A percentile compares a stretch with the other conserved stretches of the same genome.
Conservation (phyloP, 106 monocot genomes). For the Chionographis japonica region DNA sequence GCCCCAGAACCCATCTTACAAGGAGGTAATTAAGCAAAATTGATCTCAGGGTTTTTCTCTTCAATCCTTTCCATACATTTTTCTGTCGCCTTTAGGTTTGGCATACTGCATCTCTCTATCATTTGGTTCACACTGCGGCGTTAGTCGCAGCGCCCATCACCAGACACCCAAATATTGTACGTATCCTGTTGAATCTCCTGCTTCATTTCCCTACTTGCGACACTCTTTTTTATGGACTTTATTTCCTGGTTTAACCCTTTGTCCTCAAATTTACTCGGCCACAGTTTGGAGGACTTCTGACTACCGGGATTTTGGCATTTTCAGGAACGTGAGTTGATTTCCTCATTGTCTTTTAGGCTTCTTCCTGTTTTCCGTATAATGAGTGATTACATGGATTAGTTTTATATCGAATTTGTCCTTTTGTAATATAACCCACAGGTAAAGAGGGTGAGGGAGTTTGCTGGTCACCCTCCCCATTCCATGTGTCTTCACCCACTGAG, state of each 20-base stretch:
- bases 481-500: no score
- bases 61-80: background rate
- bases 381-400: no score
- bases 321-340: slow-evolving; percentile 21
- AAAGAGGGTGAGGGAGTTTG: no score
- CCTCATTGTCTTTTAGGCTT: no score
- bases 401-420: no score
- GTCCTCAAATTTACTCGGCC: background rate
- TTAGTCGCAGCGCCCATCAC: slow-evolving; percentile 81
- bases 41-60: background rate
- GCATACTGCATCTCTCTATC: slow-evolving; percentile 85
- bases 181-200: background rate
- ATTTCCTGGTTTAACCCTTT: background rate
- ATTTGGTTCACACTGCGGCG: slow-evolving; percentile 85
- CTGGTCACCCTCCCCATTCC: no score
- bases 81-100: slow-evolving; percentile 45
- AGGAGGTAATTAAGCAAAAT: slow-evolving; percentile 38
- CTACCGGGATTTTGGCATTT: slow-evolving; percentile 15
- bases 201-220: no score
- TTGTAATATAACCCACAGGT: no score
- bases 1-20: slow-evolving; percentile 71
- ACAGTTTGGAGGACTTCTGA: background rate
- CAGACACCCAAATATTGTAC: slow-evolving; percentile 67
- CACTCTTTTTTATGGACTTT: background rate
- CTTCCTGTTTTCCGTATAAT: no score